phyloP scores from a whole-genome alignment of 2,329 filamentous ascomycete genomes.

The Xylariaceae sp. region DNA sequence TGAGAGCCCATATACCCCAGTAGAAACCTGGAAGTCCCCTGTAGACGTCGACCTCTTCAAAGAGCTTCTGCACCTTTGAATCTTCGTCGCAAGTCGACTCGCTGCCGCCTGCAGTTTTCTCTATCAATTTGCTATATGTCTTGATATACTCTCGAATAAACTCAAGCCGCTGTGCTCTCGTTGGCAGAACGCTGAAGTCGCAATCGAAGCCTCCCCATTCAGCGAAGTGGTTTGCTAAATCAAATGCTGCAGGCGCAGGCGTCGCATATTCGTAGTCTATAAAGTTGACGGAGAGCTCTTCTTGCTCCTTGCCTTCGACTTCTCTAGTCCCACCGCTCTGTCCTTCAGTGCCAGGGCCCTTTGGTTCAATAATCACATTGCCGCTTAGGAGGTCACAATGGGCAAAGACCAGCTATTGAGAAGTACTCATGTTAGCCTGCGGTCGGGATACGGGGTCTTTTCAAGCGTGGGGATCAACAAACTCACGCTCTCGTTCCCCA shows the following conservation, averaged over 20 bases:
- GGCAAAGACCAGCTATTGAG: slow-evolving; percentile 73
- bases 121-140: slow-evolving; percentile 60
- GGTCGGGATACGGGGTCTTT: neutral
- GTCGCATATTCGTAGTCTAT: slow-evolving; percentile 99
- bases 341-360: slow-evolving; percentile 27
- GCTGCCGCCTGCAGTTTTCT: slow-evolving; percentile 25
- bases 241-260: slow-evolving; percentile 89
- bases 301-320: slow-evolving; percentile 31
- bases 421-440: too few relatives aligned
- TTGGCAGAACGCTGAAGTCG: slow-evolving; percentile 80
- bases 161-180: slow-evolving; percentile 66
- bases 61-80: slow-evolving; percentile 64
- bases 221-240: slow-evolving; percentile 95
- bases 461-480: slow-evolving; percentile 3
- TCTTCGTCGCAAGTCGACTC: slow-evolving; percentile 40
- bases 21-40: slow-evolving; percentile 85
- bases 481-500: slow-evolving; percentile 71
- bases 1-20: slow-evolving; percentile 93
- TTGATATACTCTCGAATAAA: slow-evolving; percentile 83
- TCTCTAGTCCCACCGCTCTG: slow-evolving; percentile 16
- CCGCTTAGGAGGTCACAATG: slow-evolving; percentile 96
- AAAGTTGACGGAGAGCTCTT: slow-evolving; percentile 62
- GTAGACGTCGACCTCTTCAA: slow-evolving; percentile 79
- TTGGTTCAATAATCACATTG: slow-evolving; percentile 83
- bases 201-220: slow-evolving; percentile 98